Evolutionary conservation across 179 eudicot species (phyloP), one percentile per base, ranked within the genome.

Genomic region (Sideroxylon spinosum): DNA sequence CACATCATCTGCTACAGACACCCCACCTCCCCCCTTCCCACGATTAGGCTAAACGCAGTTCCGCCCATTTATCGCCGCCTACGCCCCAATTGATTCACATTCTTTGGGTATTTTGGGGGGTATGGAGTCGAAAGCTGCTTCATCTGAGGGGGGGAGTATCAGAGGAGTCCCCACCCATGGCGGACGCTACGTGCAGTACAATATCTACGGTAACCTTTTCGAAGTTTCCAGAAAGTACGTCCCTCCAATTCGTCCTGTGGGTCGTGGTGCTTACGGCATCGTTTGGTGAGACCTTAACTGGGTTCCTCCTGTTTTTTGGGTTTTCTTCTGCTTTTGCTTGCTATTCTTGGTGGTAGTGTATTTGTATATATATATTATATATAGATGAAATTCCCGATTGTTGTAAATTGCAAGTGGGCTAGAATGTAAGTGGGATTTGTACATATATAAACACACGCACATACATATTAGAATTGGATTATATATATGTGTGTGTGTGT

Each of bases 241-340:
- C 16, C 90, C 90, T 26, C 83, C 87, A 0, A 78, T 87, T 37
- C 87, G 90, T 53, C 90, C 90, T 20, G 87, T 87, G 17, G 90
- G 90, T 29, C 84, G 90, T 10, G 90, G 90, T n/a, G 90, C 90
- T 79, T 79, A 80, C 79, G 90, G 90, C 68, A 85, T 87, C 52
- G 87, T 87, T 29, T 87, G 90, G 90, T 87, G 80, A 67, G 73
- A 48, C 48, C 29, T 69, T 20, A 2, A 6, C 4, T 66, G n/a
- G 70, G 70, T 29, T 37, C 44, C 44, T 37, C 6, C 44, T 37
- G 44, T 37, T 37, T 37, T 60, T 7, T 22, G 57, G 22, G n/a
- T n/a, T 7, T 8, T 71, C n/a, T 49, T 6, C 9, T 23, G 29
- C 2, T 22, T 2, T 32, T 61, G 6, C 50, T 44, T 69, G 44